Evolutionary conservation across 306 rosid species (phyloP), one percentile per base, ranked within the genome.

Genomic region (Quercus agrifolia): DNA sequence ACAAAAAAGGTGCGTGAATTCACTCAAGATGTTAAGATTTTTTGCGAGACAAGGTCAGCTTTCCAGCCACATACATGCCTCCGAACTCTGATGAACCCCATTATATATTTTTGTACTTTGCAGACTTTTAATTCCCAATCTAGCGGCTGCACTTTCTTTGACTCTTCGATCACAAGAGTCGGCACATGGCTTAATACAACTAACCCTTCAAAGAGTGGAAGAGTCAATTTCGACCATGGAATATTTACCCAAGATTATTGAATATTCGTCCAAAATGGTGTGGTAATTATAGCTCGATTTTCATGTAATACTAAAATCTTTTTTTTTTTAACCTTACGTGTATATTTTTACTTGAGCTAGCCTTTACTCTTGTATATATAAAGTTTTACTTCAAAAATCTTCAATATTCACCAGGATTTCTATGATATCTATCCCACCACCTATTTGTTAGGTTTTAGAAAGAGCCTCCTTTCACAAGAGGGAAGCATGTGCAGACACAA

Each of bases 171-270:
- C 70, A 61, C 41, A 82, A 75, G 66, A 10, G 71, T 58, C 54
- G 23, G 35, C 82, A 85, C 84, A 72, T 76, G 90, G 78, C 57
- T 31, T 46, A n/a, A 27, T 54, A 28, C 64, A 75, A 15, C 64
- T 81, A n/a, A 35, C 56, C 61, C 69, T 64, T 63, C 25, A 17
- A 15, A 69, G 28, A 17, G 49, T 5, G 66, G 56, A 62, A 33
- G 64, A 20, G 74, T 51, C n/a, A 73, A 77, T 23, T 20, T 20
- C 46, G 44, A 77, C 33, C 25, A 21, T 78, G 52, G 58, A 51
- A 77, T 68, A 51, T 55, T 19, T 14, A 59, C 17, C 5, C 14
- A n/a, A 23, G 17, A 61, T 25, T 27, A 12, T 49, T 61, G 68
- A 61, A 14, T 8, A 41, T 12, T 61, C 18, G 35, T 5, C 63